Base-by-base conservation (phyloP, 2,329 filamentous ascomycete genomes). In the Fusarium mundagurra region DNA sequence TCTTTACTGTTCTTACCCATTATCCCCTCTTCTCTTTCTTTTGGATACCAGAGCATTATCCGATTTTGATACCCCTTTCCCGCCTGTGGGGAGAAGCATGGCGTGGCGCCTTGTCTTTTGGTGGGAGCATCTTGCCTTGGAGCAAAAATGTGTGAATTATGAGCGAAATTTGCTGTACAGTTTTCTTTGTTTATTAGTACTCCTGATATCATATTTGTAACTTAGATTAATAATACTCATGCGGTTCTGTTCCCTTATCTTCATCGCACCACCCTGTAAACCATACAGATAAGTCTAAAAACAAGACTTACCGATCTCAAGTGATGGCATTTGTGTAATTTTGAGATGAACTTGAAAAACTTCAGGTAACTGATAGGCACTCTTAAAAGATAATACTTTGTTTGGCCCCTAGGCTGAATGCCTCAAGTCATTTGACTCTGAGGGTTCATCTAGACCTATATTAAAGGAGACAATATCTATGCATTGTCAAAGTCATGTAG, bases 21-120 rank as follows among this genome's bases (percentile, higher is more conserved):
- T 31, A 27, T 34, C 43, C 43, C 36, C n/a, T 38, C 43, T 51
- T 67, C 55, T 67, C 65, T 55, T 54, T 58, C 45, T 55, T 45
- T 51, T 55, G 54, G 65, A 66, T 71, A 55, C 66, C 64, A 53
- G 31, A 61, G 50, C 24, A 59, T 72, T 57, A 59, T 60, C 72
- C 50, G 44, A 59, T 76, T 74, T 76, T 78, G 76, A 78, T 78
- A 78, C 77, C 77, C 75, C 67, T 69, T 67, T 69, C 62, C 51
- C n/a, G 47, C 63, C 39, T 61, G 55, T 50, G 60, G 70, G 61
- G 68, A 71, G 64, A 55, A 72, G 72, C 72, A 74, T 74, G 72
- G 72, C 72, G 72, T 38, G 72, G 72, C 68, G 68, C 72, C 69
- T 74, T 69, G 61, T 62, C 43, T 71, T 67, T 39, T 57, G 65